phyloP scores from a whole-genome alignment of 2,329 filamentous ascomycete species.

The Cordyceps javanica region DNA sequence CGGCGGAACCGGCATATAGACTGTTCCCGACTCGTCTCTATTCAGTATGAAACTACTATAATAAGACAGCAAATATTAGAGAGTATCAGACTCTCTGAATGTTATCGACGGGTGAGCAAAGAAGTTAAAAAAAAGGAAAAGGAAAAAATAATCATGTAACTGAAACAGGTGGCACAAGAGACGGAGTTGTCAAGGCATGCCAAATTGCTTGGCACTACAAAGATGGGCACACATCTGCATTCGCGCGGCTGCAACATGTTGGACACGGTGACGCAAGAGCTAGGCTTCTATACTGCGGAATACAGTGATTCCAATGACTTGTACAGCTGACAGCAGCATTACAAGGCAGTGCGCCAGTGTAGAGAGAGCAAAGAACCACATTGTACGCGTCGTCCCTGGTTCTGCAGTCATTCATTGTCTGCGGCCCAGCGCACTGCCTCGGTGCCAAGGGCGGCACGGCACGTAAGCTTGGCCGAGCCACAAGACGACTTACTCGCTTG shows the following conservation, averaged over 20 bases:
- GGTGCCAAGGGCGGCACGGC: slow-evolving; percentile 4
- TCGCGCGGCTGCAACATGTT: neutral
- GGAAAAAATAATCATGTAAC: too few relatives aligned
- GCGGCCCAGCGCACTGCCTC: neutral
- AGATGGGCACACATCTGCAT: neutral
- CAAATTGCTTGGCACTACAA: neutral
- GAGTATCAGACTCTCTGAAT: too few relatives aligned
- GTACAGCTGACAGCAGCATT: neutral
- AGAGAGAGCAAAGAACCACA: neutral
- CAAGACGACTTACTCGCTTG: neutral
- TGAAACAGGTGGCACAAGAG: neutral
- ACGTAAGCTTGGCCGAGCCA: neutral
- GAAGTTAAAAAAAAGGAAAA: too few relatives aligned
- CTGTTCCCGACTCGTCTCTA: too few relatives aligned
- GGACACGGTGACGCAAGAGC: neutral
- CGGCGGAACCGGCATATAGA: too few relatives aligned
- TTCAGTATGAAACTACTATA: too few relatives aligned
- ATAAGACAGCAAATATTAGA: too few relatives aligned
- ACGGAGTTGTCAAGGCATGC: neutral
- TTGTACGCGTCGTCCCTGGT: neutral
- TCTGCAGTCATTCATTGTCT: neutral
- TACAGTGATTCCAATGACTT: neutral
- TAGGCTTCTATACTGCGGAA: too few relatives aligned
- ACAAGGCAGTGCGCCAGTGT: neutral
- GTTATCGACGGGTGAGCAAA: too few relatives aligned